These are phyloP conservation scores for Psilocybe cubensis DNA, from an alignment of 768 basidiomycete genomes.

Conservation along the genomic window DNA sequence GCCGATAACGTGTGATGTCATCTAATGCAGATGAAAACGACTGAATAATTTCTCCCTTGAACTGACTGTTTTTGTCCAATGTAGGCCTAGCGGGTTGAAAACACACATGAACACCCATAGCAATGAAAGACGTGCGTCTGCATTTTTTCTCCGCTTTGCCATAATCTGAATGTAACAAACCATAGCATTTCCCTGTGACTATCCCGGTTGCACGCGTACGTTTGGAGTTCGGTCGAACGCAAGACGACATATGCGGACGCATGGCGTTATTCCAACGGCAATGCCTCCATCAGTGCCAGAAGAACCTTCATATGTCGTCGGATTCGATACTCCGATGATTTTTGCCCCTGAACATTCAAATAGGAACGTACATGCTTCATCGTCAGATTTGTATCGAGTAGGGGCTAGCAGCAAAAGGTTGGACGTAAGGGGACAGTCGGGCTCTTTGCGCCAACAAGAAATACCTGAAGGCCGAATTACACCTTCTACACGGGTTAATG, in stretches of 20 bases:
- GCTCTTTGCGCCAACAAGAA: background rate
- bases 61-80: background rate
- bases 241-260: conserved; percentile 77
- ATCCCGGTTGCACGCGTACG: conserved; percentile 61
- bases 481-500: background rate
- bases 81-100: conserved; percentile 55
- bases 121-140: conserved; percentile 50
- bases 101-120: conserved; percentile 66
- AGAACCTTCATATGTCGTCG: conserved; percentile 35
- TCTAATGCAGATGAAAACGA: no score
- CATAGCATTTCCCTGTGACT: conserved; percentile 57
- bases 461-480: background rate
- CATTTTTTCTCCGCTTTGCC: background rate
- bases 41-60: no score
- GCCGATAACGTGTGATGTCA: no score
- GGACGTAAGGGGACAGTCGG: background rate
- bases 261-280: conserved; percentile 49
- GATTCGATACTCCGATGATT: conserved; percentile 42
- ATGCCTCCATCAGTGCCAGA: conserved; percentile 2
- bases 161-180: conserved; percentile 1
- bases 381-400: background rate
- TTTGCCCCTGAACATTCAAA: conserved; percentile 17
- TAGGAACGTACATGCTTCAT: background rate
- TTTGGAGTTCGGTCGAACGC: conserved; percentile 85
- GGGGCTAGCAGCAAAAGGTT: background rate